A percentile compares a stretch with the other conserved stretches of the same genome.
Conservation (phyloP, 1,139 yeast species). For the Citeromyces siamensis region DNA sequence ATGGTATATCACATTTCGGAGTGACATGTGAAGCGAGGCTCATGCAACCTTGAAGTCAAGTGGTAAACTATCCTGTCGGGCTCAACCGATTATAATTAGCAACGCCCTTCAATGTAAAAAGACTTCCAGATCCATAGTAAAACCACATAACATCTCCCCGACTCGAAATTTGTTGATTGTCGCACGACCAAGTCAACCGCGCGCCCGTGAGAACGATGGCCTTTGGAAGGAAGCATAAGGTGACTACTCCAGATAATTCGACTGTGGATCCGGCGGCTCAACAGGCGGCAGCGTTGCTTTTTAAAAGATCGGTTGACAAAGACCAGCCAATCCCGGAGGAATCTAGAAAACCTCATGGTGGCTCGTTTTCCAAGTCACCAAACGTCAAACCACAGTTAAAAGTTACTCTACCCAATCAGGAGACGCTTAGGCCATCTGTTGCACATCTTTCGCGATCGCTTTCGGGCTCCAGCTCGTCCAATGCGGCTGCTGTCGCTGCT, state of each 20-base stretch:
- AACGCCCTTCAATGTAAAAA: no score
- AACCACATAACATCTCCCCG: no score
- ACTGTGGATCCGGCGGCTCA: not conserved
- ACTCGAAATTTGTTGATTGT: no score
- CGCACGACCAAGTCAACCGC: no score
- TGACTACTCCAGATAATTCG: not conserved
- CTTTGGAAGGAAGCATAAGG: not conserved
- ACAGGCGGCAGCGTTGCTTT: not conserved
- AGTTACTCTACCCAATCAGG: not conserved
- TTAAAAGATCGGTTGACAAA: not conserved
- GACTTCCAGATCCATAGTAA: no score
- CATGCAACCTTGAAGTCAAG: no score
- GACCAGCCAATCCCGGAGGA: not conserved
- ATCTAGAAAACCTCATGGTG: not conserved
- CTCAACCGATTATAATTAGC: no score
- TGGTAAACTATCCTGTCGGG: no score
- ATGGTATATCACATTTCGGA: no score
- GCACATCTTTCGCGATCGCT: not conserved
- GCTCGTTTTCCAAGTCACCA: not conserved
- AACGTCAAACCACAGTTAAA: not conserved
- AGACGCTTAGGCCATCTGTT: not conserved
- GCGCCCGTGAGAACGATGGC: no score
- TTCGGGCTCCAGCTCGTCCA: constrained; percentile 1
- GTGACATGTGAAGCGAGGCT: no score
- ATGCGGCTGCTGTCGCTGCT: not conserved